Evolutionary conservation across 192 early-diverging fungal species (phyloP), one percentile per base, ranked within the genome.

Genomic region (Fimicolochytrium jonesii): DNA sequence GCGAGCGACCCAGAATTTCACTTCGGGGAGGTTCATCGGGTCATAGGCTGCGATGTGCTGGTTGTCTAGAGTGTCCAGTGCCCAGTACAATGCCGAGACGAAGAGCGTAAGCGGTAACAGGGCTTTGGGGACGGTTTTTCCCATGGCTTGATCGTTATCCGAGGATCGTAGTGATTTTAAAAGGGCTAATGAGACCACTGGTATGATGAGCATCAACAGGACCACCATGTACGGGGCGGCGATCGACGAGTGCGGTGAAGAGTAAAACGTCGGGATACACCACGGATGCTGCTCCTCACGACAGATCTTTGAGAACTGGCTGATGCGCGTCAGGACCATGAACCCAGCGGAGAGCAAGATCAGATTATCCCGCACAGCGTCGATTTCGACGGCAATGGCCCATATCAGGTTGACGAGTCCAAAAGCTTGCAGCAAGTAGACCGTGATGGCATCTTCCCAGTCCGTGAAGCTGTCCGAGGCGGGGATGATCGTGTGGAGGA

Each of bases 401-500:
- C 53, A 57, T 9, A 70, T 54, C 68, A 58, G 45, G 33, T 75
- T 65, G 61, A 72, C 61, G 30, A 81, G 30, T 2, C 81, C 78
- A 58, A 92, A 81, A 1, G 88, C 83, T 51, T 88, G 86, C 5
- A 86, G 48, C 15, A 91, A 69, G 61, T 85, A 87, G 0, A 80
- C 65, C 17, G 85, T 79, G 23, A 90, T 77, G 33, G 77, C 72
- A 61, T 96, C 92, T 73, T 98, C 94, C 77, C 78, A 86, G 30
- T 95, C 79, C 1, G 91, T 93, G 63, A 88, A 95, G 63, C 89
- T 93, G 74, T 98, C 93, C 6, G 94, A 95, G 0, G 82, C 85
- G 43, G 91, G 88, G 0, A 83, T 79, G 34, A 86, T 64, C 11
- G 79, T 75, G 57, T 90, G 87, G 13, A 83, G 45, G 26, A 84